phyloP scores from a whole-genome alignment of 148 eudicot species.

The Fagopyrum homotropicum region DNA sequence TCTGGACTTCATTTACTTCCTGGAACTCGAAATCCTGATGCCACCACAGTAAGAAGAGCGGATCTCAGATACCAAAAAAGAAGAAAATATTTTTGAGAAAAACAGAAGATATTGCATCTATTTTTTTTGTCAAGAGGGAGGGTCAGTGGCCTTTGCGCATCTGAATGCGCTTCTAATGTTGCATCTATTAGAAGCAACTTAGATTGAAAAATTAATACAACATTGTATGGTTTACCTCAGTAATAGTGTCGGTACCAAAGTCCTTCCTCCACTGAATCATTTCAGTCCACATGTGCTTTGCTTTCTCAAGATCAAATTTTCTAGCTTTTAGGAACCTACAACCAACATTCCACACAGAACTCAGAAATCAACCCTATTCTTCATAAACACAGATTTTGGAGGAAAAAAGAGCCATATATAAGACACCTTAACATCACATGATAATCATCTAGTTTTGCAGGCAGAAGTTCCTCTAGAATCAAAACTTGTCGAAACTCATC shows the following conservation, averaged over 20 bases:
- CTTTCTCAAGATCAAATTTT: conserved; percentile 61
- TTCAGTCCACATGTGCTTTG: conserved; percentile 73
- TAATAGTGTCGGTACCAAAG: conserved; percentile 54
- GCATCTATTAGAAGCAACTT: background rate
- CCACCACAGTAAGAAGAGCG: conserved; percentile 12
- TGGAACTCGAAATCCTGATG: conserved; percentile 76
- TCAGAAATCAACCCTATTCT: background rate
- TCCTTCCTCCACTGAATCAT: conserved; percentile 75
- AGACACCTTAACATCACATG: conserved; percentile 54
- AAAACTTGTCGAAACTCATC: conserved; percentile 51
- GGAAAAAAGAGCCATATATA: background rate
- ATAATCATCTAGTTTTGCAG: conserved; percentile 51
- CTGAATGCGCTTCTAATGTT: no score
- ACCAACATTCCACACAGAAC: conserved; percentile 4
- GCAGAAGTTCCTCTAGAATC: conserved; percentile 44
- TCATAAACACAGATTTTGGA: background rate
- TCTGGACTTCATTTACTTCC: conserved; percentile 70
- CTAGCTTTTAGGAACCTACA: conserved; percentile 66
- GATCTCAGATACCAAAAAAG: background rate
- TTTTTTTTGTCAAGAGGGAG: no score
- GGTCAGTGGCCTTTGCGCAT: no score
- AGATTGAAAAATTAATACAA: conserved; percentile 1
- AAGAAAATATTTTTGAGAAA: background rate
- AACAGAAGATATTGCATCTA: background rate
- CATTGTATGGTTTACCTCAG: conserved; percentile 26